These are phyloP conservation scores for Penicillium daleae DNA, from an alignment of 495 filamentous ascomycete genomes.

Conservation along the genomic window DNA sequence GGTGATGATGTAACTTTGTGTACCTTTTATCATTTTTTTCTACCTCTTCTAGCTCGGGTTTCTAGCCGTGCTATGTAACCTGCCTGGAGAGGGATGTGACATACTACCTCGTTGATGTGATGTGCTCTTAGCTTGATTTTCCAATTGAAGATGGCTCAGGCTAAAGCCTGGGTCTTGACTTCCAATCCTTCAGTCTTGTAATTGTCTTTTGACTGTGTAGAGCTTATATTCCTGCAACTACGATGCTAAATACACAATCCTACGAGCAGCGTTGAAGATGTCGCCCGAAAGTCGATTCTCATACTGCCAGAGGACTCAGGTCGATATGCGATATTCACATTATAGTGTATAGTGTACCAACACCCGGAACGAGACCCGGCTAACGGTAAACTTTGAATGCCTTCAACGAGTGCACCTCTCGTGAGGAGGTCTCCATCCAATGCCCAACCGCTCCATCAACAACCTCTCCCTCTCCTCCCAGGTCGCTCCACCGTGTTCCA, in stretches of 20 bases:
- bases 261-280: too few relatives aligned
- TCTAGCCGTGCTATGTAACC: slow-evolving; percentile 25
- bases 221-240: too few relatives aligned
- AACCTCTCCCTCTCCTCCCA: slow-evolving; percentile 75
- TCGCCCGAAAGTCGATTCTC: too few relatives aligned
- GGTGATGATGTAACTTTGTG: slow-evolving; percentile 26
- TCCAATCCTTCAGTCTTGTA: background rate
- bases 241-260: too few relatives aligned
- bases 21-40: slow-evolving; percentile 21
- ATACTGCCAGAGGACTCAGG: too few relatives aligned
- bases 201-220: background rate
- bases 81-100: slow-evolving; percentile 24
- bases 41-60: slow-evolving; percentile 5
- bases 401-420: slow-evolving; percentile 67
- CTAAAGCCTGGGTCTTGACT: background rate
- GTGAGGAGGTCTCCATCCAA: slow-evolving; percentile 72
- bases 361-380: background rate
- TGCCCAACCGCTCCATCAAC: slow-evolving; percentile 77
- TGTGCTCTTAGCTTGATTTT: slow-evolving; percentile 23
- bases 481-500: slow-evolving; percentile 58
- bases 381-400: background rate
- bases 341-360: background rate
- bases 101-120: slow-evolving; percentile 25
- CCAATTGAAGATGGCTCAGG: slow-evolving; percentile 20
- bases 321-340: too few relatives aligned